A percentile compares a stretch with the other conserved stretches of the same genome.
phyloP scores from a whole-genome alignment of 2,329 filamentous ascomycete species.

The Lecanicillium sp. region DNA sequence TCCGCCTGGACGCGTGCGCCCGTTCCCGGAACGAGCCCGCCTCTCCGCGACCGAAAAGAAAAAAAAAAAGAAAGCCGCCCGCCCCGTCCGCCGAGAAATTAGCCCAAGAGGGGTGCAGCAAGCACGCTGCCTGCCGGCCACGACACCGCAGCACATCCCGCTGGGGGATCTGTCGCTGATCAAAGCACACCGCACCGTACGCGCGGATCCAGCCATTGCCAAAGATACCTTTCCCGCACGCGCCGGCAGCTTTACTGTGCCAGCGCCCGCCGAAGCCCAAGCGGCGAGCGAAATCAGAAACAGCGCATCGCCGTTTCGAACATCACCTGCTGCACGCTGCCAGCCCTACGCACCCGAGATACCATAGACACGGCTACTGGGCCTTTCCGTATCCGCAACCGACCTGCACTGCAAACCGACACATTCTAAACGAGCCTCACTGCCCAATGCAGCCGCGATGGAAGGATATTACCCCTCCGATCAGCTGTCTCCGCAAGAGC shows the following conservation, averaged over 20 bases:
- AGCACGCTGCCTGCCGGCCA: neutral
- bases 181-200: no score
- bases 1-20: neutral
- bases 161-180: no score
- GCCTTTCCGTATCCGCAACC: neutral
- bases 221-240: no score
- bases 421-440: neutral
- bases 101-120: conserved; percentile 5
- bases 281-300: no score
- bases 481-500: conserved; percentile 8
- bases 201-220: no score
- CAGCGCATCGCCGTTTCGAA: no score
- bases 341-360: no score
- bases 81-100: conserved; percentile 4
- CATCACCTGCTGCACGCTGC: neutral
- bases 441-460: conserved; percentile 14
- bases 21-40: neutral
- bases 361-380: neutral
- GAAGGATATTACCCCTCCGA: conserved; percentile 8
- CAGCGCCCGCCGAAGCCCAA: no score
- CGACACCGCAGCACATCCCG: neutral
- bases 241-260: no score
- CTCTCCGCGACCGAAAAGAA: neutral
- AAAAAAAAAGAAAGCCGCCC: no score
- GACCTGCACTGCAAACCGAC: neutral